phyloP scores from a whole-genome alignment of 768 basidiomycete genomes.

The Leccinum rimulosum region DNA sequence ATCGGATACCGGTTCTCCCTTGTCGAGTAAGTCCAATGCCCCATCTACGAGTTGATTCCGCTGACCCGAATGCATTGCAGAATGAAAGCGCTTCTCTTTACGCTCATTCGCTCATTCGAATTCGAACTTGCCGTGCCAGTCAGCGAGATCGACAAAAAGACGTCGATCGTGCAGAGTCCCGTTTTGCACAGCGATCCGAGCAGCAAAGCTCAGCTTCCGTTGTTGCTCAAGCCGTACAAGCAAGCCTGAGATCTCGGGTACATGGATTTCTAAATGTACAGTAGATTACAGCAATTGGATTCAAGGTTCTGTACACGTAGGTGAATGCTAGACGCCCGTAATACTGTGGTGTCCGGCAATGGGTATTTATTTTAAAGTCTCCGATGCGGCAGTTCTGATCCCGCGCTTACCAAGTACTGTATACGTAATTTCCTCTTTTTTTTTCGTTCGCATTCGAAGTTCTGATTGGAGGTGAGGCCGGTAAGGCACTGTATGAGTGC shows the following conservation, averaged over 20 bases:
- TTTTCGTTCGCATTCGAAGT: too few species aligned
- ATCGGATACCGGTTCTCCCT: conserved; percentile 68
- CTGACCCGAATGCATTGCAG: neutral
- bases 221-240: conserved; percentile 23
- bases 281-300: too few species aligned
- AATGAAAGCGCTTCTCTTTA: neutral
- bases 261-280: neutral
- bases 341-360: too few species aligned
- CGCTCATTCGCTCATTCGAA: conserved; percentile 47
- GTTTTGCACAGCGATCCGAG: conserved; percentile 38
- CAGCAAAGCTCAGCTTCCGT: conserved; percentile 43
- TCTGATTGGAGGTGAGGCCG: too few species aligned
- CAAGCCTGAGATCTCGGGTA: neutral
- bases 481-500: too few species aligned
- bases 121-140: conserved; percentile 52
- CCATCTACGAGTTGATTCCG: neutral
- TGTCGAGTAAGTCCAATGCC: conserved; percentile 44
- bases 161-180: conserved; percentile 42
- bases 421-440: too few species aligned
- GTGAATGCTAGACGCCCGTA: neutral
- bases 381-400: too few species aligned
- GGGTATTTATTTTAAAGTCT: too few species aligned
- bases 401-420: too few species aligned
- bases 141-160: conserved; percentile 34
- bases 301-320: neutral